Conservation (phyloP, 257 asterid species). For the Nicotiana otophora region DNA sequence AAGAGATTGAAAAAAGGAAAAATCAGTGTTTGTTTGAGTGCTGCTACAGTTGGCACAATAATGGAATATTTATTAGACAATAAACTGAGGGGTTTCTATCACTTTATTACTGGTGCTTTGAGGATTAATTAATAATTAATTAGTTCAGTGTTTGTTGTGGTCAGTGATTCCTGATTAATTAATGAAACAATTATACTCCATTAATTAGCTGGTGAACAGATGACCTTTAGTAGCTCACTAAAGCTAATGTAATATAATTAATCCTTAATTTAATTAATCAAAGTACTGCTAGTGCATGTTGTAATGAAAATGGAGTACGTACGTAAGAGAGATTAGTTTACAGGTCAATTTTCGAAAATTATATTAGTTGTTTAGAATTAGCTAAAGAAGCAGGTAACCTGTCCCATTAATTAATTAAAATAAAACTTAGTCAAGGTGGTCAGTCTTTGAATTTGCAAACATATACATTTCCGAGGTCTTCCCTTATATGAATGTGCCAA, state of each 20-base stretch:
- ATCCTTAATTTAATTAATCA: background rate
- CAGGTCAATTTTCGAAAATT: background rate
- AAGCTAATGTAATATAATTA: background rate
- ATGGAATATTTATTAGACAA: background rate
- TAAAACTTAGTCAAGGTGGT: background rate
- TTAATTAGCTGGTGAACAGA: background rate
- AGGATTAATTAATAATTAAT: constrained; percentile 4
- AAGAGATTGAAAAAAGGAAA: background rate
- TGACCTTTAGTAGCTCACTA: background rate
- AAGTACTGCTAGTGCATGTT: background rate
- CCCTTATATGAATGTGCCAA: background rate
- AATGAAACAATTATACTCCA: background rate
- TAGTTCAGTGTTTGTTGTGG: constrained; percentile 11
- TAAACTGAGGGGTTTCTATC: constrained; percentile 3
- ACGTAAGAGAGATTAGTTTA: background rate
- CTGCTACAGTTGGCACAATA: constrained; percentile 11
- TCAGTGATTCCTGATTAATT: constrained; percentile 12
- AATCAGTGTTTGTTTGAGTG: constrained; percentile 6
- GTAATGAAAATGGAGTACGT: background rate
- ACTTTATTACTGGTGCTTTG: constrained; percentile 3
- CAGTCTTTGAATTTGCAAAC: background rate
- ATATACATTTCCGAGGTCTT: background rate
- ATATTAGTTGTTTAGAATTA: background rate
- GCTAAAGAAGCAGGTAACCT: background rate
- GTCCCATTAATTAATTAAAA: background rate